These are phyloP conservation scores for Fusarium pilosicola DNA, from an alignment of 2,329 filamentous ascomycete species.

Conservation along the genomic window DNA sequence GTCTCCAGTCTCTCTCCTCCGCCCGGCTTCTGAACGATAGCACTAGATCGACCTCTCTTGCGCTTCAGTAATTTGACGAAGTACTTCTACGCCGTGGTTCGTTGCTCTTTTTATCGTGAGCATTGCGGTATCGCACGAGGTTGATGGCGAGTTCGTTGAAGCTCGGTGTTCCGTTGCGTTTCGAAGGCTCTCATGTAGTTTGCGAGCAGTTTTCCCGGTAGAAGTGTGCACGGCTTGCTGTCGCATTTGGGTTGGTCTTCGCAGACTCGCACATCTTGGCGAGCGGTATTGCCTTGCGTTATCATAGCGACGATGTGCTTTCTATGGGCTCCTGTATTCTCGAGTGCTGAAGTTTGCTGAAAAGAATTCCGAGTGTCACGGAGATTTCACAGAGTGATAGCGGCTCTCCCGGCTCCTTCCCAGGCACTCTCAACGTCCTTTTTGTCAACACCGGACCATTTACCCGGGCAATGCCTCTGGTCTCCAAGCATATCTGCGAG, in stretches of 20 bases:
- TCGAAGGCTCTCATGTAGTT: accelerated
- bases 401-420: neutral
- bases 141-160: too few species aligned
- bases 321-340: accelerated
- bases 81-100: neutral
- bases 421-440: neutral
- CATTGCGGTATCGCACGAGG: neutral
- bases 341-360: neutral
- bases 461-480: accelerated
- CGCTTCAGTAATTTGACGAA: neutral
- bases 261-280: too few species aligned
- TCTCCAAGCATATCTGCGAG: accelerated
- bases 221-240: neutral
- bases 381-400: neutral
- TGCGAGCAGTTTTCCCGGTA: accelerated
- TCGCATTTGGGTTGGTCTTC: neutral
- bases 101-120: accelerated
- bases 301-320: accelerated
- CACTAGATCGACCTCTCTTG: accelerated
- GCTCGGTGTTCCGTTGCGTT: accelerated
- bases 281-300: neutral
- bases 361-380: accelerated
- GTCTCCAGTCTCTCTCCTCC: neutral
- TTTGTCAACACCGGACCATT: accelerated
- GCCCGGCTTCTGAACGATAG: accelerated